Base-by-base conservation (phyloP, 2,329 filamentous ascomycete genomes). In the Xylariaceae sp. region DNA sequence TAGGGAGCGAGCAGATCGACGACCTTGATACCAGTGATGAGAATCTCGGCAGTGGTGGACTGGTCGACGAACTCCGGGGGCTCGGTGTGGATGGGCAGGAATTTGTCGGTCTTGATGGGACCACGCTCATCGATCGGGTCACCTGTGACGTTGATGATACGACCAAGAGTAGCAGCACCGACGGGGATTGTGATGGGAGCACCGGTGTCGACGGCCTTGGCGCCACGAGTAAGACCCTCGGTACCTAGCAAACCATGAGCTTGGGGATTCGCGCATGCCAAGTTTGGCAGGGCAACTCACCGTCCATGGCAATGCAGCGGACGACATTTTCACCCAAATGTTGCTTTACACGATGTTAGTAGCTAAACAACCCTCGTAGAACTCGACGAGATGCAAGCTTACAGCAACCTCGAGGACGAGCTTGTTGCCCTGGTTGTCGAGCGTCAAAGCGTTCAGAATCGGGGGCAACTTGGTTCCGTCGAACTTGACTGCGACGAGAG, bases 131-230 rank as follows among this genome's bases (percentile, higher is more conserved):
- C 94, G 77, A 99, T 97, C 71, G 94, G 94, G 78, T 99, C 92
- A 85, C 94, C 94, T 81, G 94, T 99, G 79, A 99, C 94, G 85
- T 99, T 99, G 81, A 99, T 91, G 83, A 99, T 99, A 81, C 94
- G 94, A 70, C 94, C 94, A 66, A 99, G 89, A 63, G 90, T 96
- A 72, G 80, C 89, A 71, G 84, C 83, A 68, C 94, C 94, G 76
- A 97, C 92, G 71, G 92, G 92, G 68, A 99, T 91, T 77, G 83
- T 90, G 81, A 99, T 99, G 71, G 94, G 94, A 64, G 84, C 79
- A 72, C 94, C 94, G 71, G 92, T 96, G 77, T 99, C 94, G 66
- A 74, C 75, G 65, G 86, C 90, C 74, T 83, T 82, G 70, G 85
- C 78, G 72, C 94, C 94, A 84, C 94, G 92, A 73, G 92, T 88